Percentiles rank a stretch among this genome's conserved stretches.
Evolutionary conservation across 2,329 filamentous ascomycete genomes (phyloP).

Genomic region (Aspergillus sp.): DNA sequence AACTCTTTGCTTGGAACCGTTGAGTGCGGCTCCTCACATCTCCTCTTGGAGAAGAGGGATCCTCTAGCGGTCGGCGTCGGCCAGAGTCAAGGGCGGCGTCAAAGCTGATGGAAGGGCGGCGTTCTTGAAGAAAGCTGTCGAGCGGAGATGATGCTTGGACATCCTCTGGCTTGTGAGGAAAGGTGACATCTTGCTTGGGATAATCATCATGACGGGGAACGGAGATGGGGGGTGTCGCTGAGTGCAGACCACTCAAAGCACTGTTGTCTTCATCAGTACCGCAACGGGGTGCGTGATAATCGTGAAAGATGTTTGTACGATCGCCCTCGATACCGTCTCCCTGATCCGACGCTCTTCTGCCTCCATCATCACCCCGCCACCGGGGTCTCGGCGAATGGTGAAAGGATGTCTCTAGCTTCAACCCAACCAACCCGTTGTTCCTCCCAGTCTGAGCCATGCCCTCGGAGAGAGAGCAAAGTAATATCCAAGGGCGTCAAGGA

Average conservation of each 20-base stretch:
- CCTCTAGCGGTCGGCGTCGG: constrained; percentile 38
- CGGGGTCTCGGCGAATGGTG: constrained; percentile 26
- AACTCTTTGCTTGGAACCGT: constrained; percentile 35
- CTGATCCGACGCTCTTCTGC: constrained; percentile 27
- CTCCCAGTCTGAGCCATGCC: constrained; percentile 43
- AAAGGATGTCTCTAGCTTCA: constrained; percentile 45
- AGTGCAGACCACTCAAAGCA: constrained; percentile 43
- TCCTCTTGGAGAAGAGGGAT: constrained; percentile 41
- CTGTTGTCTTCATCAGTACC: constrained; percentile 44
- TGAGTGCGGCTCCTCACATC: constrained; percentile 28
- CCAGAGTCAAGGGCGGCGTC: constrained; percentile 45
- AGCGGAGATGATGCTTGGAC: constrained; percentile 39
- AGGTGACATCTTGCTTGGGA: constrained; percentile 27
- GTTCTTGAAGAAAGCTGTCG: constrained; percentile 44
- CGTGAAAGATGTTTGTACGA: constrained; percentile 37
- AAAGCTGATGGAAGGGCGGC: constrained; percentile 46
- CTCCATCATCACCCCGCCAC: constrained; percentile 29
- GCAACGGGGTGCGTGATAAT: constrained; percentile 34
- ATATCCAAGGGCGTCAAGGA: constrained; percentile 5
- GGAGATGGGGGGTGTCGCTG: constrained; percentile 47
- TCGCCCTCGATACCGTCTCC: constrained; percentile 42
- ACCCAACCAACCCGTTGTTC: constrained; percentile 32
- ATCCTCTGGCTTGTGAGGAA: constrained; percentile 41
- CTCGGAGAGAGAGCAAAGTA: constrained; percentile 27
- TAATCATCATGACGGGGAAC: constrained; percentile 45